A percentile compares a stretch with the other conserved stretches of the same genome.
Evolutionary conservation across 805 yeast species (phyloP).

Genomic region (Yarrowia sp.): DNA sequence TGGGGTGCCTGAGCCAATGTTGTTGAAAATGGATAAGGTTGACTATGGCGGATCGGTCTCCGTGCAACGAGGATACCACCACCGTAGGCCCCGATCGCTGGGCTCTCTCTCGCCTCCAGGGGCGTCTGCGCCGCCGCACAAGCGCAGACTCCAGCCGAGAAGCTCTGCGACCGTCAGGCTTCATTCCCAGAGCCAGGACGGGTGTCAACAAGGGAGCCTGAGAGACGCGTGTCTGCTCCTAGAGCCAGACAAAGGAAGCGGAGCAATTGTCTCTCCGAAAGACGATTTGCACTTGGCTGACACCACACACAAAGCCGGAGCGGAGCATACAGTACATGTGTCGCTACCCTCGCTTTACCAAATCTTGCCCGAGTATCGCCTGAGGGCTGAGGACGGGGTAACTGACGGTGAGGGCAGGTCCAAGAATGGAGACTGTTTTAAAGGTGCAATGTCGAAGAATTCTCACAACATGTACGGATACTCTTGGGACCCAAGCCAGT

Average conservation of each 20-base stretch:
- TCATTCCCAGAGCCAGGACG: constrained; percentile 12
- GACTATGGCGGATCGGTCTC: constrained; percentile 18
- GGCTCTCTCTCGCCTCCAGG: not conserved
- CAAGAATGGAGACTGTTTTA: constrained; percentile 35
- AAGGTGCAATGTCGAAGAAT: constrained; percentile 37
- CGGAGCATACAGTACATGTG: constrained; percentile 36
- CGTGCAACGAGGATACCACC: constrained; percentile 34
- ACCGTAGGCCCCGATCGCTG: not conserved
- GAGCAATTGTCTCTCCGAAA: constrained; percentile 30
- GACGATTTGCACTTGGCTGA: constrained; percentile 33
- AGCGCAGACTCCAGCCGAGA: not conserved
- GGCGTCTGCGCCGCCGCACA: not conserved
- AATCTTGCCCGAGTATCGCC: constrained; percentile 38
- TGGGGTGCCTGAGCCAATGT: constrained; percentile 22
- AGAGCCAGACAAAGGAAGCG: constrained; percentile 30
- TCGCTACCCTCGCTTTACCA: constrained; percentile 36
- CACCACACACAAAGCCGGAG: constrained; percentile 35
- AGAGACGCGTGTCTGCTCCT: constrained; percentile 17
- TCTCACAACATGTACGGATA: constrained; percentile 35
- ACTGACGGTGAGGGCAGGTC: constrained; percentile 38
- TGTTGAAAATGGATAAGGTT: constrained; percentile 33
- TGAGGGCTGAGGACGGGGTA: constrained; percentile 38
- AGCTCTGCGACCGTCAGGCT: constrained; percentile 14
- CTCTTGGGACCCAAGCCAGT: constrained; percentile 31
- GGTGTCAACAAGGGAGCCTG: constrained; percentile 22